Conservation (phyloP, 2,329 filamentous ascomycete species). For the Aspergillus sergii region DNA sequence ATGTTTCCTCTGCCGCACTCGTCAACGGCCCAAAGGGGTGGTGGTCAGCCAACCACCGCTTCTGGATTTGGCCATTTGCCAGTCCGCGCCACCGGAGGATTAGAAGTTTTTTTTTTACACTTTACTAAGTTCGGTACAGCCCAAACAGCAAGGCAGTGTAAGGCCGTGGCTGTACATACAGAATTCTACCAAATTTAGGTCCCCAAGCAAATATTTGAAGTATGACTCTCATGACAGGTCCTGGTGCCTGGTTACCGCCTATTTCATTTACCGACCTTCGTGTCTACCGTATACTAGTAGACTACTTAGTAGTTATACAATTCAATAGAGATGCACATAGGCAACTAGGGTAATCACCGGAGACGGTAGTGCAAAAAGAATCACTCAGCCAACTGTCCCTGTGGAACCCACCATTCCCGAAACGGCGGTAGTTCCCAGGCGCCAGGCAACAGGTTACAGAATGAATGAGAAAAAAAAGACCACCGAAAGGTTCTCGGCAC, state of each 20-base stretch:
- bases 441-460: not conserved
- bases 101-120: not conserved
- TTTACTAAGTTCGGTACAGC: not conserved
- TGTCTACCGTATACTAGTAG: not conserved
- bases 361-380: not conserved
- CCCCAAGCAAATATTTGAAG: not conserved
- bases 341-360: not conserved
- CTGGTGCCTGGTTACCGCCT: not conserved
- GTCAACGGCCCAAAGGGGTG: not conserved
- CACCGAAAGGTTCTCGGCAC: not conserved
- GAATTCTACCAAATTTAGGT: not conserved
- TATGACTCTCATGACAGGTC: not conserved
- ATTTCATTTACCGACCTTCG: not conserved
- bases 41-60: slow-evolving; percentile 8
- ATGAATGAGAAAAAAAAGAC: not conserved
- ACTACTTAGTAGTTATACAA: not conserved
- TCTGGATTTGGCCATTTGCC: slow-evolving; percentile 3
- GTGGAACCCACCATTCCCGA: not conserved
- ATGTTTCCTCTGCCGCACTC: not conserved
- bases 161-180: not conserved
- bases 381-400: not conserved
- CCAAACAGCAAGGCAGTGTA: not conserved
- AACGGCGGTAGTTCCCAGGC: not conserved
- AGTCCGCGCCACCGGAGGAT: slow-evolving; percentile 5
- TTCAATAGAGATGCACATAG: not conserved